A percentile compares a stretch with the other conserved stretches of the same genome.
These are phyloP conservation scores for Cymbopogon citratus DNA, from an alignment of 176 grass and related monocot genomes.

Conservation along the genomic window DNA sequence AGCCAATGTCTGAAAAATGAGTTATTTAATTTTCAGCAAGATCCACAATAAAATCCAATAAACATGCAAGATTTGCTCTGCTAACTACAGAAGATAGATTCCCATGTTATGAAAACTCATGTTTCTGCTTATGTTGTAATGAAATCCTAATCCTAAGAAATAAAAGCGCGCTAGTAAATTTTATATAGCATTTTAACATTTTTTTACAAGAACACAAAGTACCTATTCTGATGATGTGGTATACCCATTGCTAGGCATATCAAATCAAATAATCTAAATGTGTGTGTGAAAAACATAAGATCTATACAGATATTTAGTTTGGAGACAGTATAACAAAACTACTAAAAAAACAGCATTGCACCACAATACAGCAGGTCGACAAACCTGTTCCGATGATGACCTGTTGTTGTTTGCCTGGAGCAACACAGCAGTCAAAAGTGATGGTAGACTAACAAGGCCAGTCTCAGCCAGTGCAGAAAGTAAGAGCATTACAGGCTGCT, in stretches of 20 bases:
- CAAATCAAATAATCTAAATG: slow-evolving; percentile 7
- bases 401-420: slow-evolving; percentile 97
- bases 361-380: slow-evolving; percentile 15
- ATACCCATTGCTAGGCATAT: neutral
- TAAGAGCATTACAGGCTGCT: slow-evolving; percentile 69
- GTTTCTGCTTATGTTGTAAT: slow-evolving; percentile 16
- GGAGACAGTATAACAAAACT: slow-evolving; percentile 7
- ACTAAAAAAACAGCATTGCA: neutral
- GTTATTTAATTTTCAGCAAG: slow-evolving; percentile 23
- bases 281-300: neutral
- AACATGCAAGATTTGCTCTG: slow-evolving; percentile 1
- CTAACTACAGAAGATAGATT: neutral
- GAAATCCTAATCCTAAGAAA: neutral
- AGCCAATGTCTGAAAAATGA: slow-evolving; percentile 54
- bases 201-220: slow-evolving; percentile 13
- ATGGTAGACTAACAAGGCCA: slow-evolving; percentile 86
- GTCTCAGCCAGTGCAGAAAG: slow-evolving; percentile 96
- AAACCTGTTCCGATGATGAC: slow-evolving; percentile 88
- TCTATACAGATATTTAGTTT: slow-evolving; percentile 9
- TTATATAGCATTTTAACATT: neutral
- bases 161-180: neutral
- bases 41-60: slow-evolving; percentile 1
- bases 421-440: slow-evolving; percentile 93
- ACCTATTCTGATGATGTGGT: slow-evolving; percentile 16
- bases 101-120: neutral